These are phyloP conservation scores for Zygnema cylindricum DNA, from an alignment of 139 green algal species.

Conservation along the genomic window DNA sequence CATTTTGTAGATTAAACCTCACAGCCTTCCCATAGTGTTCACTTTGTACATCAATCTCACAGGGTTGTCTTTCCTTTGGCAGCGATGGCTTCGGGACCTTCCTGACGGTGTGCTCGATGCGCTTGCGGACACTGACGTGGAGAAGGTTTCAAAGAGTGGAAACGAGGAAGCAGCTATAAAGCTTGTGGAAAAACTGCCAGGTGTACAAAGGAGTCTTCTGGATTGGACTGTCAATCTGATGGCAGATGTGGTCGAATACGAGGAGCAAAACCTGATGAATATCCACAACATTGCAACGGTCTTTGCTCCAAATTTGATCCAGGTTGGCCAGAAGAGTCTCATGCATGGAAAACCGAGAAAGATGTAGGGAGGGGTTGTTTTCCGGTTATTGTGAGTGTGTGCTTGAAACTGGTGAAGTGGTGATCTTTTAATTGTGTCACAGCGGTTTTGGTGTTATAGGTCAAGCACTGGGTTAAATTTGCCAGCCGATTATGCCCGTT, in stretches of 20 bases:
- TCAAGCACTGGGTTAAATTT: no score
- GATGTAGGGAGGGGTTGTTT: background rate
- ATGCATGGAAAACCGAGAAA: background rate
- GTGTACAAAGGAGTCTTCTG: constrained; percentile 29
- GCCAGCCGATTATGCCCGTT: no score
- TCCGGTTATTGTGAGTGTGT: background rate
- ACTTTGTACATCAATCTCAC: no score
- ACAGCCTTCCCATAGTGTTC: no score
- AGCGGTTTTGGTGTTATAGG: background rate
- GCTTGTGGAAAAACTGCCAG: constrained; percentile 22
- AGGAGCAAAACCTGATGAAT: constrained; percentile 49
- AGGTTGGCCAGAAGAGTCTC: background rate
- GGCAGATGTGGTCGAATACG: constrained; percentile 44
- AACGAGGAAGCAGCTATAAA: constrained; percentile 18
- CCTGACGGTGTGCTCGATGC: constrained; percentile 36
- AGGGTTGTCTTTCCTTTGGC: no score
- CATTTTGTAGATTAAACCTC: no score
- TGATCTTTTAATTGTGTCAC: background rate
- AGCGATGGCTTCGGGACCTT: constrained; percentile 55
- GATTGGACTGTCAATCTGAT: constrained; percentile 51
- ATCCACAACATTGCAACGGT: constrained; percentile 53
- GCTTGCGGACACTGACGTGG: background rate
- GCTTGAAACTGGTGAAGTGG: background rate
- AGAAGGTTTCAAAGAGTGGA: constrained; percentile 19
- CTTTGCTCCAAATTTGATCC: constrained; percentile 53